These are phyloP conservation scores for Lactarius evosmus DNA, from an alignment of 768 basidiomycete genomes.

Conservation along the genomic window DNA sequence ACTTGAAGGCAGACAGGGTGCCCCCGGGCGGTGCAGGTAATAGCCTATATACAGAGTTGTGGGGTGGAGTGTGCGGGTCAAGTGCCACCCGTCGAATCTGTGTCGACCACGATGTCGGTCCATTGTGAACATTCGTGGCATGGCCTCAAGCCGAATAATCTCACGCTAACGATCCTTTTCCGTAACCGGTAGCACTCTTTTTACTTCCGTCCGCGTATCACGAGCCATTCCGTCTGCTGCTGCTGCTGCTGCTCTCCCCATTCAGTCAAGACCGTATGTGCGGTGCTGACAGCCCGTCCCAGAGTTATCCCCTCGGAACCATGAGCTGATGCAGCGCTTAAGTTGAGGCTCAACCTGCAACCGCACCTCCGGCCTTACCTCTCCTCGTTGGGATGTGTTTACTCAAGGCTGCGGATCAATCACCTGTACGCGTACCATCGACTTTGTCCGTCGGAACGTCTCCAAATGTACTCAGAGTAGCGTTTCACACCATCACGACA, in stretches of 20 bases:
- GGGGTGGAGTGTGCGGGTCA: neutral
- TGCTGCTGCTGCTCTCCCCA: too few relatives aligned
- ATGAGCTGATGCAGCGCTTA: neutral
- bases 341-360: neutral
- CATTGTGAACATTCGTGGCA: neutral
- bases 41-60: neutral
- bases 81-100: neutral
- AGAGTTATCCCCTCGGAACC: neutral
- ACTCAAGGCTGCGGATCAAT: neutral
- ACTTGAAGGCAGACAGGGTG: neutral
- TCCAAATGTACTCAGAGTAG: neutral
- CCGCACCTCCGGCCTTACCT: neutral
- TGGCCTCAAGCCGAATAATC: neutral
- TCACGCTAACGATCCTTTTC: neutral
- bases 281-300: neutral
- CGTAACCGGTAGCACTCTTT: neutral
- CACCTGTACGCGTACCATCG: neutral
- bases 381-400: neutral
- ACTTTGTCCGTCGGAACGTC: neutral
- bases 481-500: neutral
- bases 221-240: neutral
- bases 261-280: neutral
- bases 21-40: neutral
- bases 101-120: slow-evolving; percentile 1
- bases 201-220: neutral